These are phyloP conservation scores for Biancaea sappan DNA, from an alignment of 306 rosid genomes.

Conservation along the genomic window DNA sequence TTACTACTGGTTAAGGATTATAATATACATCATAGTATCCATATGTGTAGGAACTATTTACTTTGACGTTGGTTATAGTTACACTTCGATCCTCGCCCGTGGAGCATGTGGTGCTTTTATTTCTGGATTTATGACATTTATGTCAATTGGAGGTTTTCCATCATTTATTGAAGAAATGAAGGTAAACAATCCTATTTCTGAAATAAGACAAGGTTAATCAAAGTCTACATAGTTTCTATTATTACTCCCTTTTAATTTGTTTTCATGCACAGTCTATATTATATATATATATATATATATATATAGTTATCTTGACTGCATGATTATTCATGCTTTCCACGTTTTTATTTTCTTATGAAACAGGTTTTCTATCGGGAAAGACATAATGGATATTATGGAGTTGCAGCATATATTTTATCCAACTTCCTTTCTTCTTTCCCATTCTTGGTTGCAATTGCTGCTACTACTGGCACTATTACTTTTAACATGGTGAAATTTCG, in stretches of 20 bases:
- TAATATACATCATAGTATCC: constrained; percentile 78
- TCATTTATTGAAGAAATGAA: constrained; percentile 95
- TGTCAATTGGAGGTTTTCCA: constrained; percentile 99
- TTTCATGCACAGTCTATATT: too few relatives aligned
- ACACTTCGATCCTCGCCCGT: constrained; percentile 89
- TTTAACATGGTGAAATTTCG: constrained; percentile 81
- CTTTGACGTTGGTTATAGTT: constrained; percentile 76
- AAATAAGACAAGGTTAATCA: background rate
- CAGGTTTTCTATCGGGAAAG: constrained; percentile 90
- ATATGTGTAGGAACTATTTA: constrained; percentile 93
- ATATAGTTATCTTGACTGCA: background rate
- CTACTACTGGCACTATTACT: constrained; percentile 69
- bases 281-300: too few relatives aligned
- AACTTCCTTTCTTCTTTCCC: constrained; percentile 93
- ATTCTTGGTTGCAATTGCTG: constrained; percentile 74
- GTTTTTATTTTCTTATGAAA: constrained; percentile 25
- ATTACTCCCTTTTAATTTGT: background rate
- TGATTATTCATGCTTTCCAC: constrained; percentile 9
- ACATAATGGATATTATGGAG: constrained; percentile 91
- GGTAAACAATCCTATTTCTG: constrained; percentile 43
- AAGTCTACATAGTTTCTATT: background rate
- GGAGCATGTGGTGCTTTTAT: constrained; percentile 95
- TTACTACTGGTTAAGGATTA: constrained; percentile 95
- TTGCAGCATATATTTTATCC: constrained; percentile 73
- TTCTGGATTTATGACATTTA: constrained; percentile 97